phyloP scores from a whole-genome alignment of 2,329 filamentous ascomycete genomes.

The Cytospora chrysosperma region DNA sequence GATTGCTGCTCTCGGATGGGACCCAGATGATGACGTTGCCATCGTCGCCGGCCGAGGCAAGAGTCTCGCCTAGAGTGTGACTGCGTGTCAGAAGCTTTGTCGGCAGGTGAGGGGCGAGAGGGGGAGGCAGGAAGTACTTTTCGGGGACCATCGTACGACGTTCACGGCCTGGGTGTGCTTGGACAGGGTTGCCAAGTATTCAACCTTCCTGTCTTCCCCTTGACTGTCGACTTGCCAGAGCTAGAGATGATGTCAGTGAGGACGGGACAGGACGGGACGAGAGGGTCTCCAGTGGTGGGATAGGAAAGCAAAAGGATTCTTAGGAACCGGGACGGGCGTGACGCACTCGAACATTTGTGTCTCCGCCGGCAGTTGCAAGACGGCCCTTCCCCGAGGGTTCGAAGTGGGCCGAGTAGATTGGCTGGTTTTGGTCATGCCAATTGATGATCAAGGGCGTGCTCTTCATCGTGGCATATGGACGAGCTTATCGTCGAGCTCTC shows the following conservation, averaged over 20 bases:
- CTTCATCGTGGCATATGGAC: constrained; percentile 68
- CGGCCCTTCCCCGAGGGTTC: constrained; percentile 89
- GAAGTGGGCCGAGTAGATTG: constrained; percentile 97
- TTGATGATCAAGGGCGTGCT: constrained; percentile 93
- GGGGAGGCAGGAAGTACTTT: constrained; percentile 58
- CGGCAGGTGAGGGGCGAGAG: background rate
- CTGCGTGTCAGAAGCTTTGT: constrained; percentile 9
- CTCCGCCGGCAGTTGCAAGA: constrained; percentile 89
- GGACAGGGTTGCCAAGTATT: constrained; percentile 85
- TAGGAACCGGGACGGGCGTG: no score
- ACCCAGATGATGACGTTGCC: constrained; percentile 97
- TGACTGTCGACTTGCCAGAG: constrained; percentile 88
- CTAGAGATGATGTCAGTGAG: constrained; percentile 44
- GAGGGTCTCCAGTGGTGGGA: background rate
- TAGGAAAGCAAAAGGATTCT: no score
- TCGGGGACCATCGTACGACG: constrained; percentile 92
- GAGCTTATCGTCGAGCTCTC: constrained; percentile 9
- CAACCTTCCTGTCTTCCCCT: constrained; percentile 83
- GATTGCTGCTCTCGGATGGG: constrained; percentile 71
- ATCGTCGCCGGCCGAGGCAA: constrained; percentile 94
- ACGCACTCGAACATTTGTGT: constrained; percentile 90
- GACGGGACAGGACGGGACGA: no score
- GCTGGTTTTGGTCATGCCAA: constrained; percentile 97
- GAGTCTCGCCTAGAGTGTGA: constrained; percentile 68
- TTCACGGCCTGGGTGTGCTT: constrained; percentile 98